Conservation (phyloP, 2,329 filamentous ascomycete genomes). For the Sarocladiaceae sp. region DNA sequence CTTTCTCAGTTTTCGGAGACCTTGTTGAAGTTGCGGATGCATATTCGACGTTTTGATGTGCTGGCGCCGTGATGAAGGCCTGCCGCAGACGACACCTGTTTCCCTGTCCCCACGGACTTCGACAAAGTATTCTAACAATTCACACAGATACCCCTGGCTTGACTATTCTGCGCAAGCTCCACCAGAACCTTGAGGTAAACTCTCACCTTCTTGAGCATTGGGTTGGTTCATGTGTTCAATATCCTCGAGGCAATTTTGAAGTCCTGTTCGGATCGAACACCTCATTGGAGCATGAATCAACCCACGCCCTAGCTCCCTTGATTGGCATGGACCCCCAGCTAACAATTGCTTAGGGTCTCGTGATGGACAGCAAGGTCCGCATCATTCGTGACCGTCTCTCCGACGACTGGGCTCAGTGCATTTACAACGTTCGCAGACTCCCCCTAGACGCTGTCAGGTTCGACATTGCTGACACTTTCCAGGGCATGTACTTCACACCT, state of each 20-base stretch:
- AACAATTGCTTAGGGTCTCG: constrained; percentile 36
- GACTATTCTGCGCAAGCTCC: constrained; percentile 21
- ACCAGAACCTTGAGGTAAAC: constrained; percentile 41
- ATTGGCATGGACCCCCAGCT: background rate
- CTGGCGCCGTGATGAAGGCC: background rate
- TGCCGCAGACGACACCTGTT: background rate
- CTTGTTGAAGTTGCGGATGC: constrained; percentile 10
- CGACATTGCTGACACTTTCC: constrained; percentile 24
- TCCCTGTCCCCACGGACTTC: background rate
- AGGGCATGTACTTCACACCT: constrained; percentile 49
- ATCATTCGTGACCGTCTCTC: constrained; percentile 48
- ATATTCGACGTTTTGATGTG: too few relatives aligned
- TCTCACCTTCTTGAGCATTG: background rate
- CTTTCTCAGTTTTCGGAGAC: background rate
- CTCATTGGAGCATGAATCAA: background rate
- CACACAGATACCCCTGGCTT: constrained; percentile 15
- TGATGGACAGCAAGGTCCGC: constrained; percentile 51
- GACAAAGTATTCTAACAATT: background rate
- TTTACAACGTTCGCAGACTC: constrained; percentile 42
- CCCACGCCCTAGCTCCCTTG: background rate
- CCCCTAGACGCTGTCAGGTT: constrained; percentile 12
- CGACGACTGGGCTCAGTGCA: constrained; percentile 37
- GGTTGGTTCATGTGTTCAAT: background rate
- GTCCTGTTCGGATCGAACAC: background rate
- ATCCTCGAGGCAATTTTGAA: background rate